Conservation (phyloP, 495 filamentous ascomycete species). For the Penicillium psychrofluorescens region DNA sequence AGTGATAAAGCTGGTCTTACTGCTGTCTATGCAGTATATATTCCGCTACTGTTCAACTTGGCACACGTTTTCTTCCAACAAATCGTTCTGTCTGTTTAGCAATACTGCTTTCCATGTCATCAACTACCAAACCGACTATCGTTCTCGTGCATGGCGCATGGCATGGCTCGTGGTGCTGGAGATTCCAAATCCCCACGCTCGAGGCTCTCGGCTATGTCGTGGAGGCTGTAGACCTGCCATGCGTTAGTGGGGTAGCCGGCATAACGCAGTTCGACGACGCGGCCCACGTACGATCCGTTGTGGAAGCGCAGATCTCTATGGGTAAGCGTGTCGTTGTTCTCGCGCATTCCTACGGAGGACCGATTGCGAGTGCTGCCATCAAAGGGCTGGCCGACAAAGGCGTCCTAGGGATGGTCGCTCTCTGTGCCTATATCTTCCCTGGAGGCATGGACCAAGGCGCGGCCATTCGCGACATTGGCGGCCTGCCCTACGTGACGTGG, state of each 20-base stretch:
- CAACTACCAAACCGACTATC: constrained; percentile 2
- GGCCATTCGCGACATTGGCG: constrained; percentile 4
- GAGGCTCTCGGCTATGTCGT: constrained; percentile 1
- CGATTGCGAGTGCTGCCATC: constrained; percentile 3
- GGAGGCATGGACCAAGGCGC: constrained; percentile 8
- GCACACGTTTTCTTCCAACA: too few species aligned
- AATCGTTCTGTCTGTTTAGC: too few species aligned
- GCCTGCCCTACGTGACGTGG: constrained; percentile 1
- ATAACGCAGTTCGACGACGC: constrained; percentile 4
- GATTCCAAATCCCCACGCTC: constrained; percentile 1
- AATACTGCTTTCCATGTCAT: not conserved
- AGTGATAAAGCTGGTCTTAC: too few species aligned
- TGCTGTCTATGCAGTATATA: too few species aligned
- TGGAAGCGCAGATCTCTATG: constrained; percentile 1
- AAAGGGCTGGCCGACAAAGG: not conserved
- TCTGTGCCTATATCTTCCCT: constrained; percentile 3
- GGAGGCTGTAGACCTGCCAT: constrained; percentile 3
- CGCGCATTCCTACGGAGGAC: constrained; percentile 4
- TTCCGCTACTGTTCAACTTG: too few species aligned
- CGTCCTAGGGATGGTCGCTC: constrained; percentile 2
- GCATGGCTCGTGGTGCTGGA: constrained; percentile 5
- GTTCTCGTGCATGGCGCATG: constrained; percentile 5
- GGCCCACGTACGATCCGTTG: constrained; percentile 1
- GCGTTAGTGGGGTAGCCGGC: not conserved
- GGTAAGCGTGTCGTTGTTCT: constrained; percentile 2